Conservation (phyloP, 1,284 basidiomycete genomes). For the Chondrostereum purpureum region DNA sequence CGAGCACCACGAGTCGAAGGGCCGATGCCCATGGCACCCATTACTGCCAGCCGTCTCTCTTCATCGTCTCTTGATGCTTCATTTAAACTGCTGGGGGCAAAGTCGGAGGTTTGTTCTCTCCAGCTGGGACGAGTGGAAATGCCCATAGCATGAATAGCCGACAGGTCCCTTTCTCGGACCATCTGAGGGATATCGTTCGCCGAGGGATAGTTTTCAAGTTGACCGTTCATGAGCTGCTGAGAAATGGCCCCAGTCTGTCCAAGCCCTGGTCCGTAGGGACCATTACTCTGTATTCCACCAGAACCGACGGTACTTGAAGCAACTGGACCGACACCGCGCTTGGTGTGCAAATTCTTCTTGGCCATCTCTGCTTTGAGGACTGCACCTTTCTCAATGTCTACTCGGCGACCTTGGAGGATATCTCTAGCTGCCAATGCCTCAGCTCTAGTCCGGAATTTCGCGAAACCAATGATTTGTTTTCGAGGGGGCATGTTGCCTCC, state of each 20-base stretch:
- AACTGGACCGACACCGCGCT: conserved; percentile 73
- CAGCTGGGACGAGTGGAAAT: background rate
- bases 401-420: conserved; percentile 82
- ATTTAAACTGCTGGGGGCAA: background rate
- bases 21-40: conserved; percentile 20
- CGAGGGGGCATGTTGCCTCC: conserved; percentile 52
- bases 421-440: conserved; percentile 90
- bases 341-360: conserved; percentile 98
- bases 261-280: conserved; percentile 17
- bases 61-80: conserved; percentile 16
- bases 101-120: background rate
- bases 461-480: conserved; percentile 98
- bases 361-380: conserved; percentile 99
- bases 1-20: conserved; percentile 41
- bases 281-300: conserved; percentile 16
- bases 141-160: conserved; percentile 1
- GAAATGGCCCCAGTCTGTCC: background rate
- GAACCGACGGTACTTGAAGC: conserved; percentile 17
- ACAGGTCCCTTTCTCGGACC: background rate
- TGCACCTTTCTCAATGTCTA: conserved; percentile 92
- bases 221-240: conserved; percentile 1
- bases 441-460: conserved; percentile 85
- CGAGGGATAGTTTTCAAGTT: background rate
- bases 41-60: conserved; percentile 30
- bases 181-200: background rate